These are phyloP conservation scores for Prototheca wickerhamii DNA, from an alignment of 163 green algal genomes.

Conservation along the genomic window DNA sequence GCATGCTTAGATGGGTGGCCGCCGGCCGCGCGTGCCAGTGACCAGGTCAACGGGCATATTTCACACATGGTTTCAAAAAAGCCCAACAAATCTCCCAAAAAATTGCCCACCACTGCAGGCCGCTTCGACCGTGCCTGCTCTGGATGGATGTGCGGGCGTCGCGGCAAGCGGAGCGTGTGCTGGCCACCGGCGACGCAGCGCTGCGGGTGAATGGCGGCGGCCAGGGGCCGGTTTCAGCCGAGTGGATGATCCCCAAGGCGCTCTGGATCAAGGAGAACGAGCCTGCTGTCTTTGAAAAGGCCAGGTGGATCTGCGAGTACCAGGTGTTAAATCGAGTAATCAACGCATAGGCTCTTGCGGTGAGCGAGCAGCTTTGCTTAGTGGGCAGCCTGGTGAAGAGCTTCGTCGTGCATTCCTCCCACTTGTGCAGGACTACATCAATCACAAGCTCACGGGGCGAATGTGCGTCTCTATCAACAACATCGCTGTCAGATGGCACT, in stretches of 20 bases:
- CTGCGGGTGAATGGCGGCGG: conserved; percentile 63
- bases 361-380: neutral
- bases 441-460: conserved; percentile 57
- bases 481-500: conserved; percentile 65
- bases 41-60: too few relatives aligned
- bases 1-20: neutral
- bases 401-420: too few relatives aligned
- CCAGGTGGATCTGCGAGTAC: conserved; percentile 49
- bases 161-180: conserved; percentile 41
- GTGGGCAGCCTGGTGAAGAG: too few relatives aligned
- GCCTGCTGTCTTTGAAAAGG: conserved; percentile 29
- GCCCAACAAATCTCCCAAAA: neutral
- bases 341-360: neutral
- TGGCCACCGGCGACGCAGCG: conserved; percentile 35
- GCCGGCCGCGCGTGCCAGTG: too few relatives aligned
- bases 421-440: conserved; percentile 57
- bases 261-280: conserved; percentile 67
- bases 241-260: conserved; percentile 79
- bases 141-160: conserved; percentile 68
- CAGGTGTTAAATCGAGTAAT: conserved; percentile 24
- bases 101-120: neutral
- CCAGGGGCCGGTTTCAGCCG: conserved; percentile 52
- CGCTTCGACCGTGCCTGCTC: conserved; percentile 52
- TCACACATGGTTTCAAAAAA: neutral
- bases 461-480: conserved; percentile 57